Conservation (phyloP, 371 early-diverging fungal genomes). For the Zychaea mexicana region DNA sequence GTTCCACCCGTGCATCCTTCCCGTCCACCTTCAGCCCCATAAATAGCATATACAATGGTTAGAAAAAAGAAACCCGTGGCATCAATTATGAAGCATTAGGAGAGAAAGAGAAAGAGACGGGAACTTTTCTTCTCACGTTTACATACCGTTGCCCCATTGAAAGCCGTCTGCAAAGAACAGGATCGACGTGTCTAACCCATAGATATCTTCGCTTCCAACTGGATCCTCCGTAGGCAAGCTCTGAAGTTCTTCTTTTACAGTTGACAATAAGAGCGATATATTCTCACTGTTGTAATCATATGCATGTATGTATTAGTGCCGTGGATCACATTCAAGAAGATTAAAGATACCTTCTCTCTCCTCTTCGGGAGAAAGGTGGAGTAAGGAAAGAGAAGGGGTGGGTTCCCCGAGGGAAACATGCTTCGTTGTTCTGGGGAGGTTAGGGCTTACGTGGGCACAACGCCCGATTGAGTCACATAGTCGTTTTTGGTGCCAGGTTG, state of each 20-base stretch:
- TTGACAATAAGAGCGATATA: background rate
- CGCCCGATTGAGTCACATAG: conserved; percentile 26
- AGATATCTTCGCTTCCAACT: conserved; percentile 50
- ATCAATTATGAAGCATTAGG: background rate
- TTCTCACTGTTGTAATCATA: background rate
- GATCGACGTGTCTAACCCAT: conserved; percentile 46
- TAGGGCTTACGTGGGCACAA: conserved; percentile 32
- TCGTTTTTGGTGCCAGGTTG: conserved; percentile 33
- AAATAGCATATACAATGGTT: no score
- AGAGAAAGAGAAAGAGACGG: background rate
- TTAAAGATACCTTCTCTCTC: no score
- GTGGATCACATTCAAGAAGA: no score
- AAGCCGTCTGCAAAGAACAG: conserved; percentile 41
- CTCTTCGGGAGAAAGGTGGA: background rate
- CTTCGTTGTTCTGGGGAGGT: background rate
- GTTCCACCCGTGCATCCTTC: conserved; percentile 34
- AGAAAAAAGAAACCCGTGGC: no score
- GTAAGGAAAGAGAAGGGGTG: background rate
- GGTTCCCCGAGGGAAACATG: no score
- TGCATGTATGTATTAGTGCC: no score
- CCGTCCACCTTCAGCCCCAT: conserved; percentile 32
- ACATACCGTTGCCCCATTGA: conserved; percentile 51
- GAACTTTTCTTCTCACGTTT: background rate
- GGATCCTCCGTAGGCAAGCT: conserved; percentile 45
- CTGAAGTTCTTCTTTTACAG: conserved; percentile 25